phyloP scores from a whole-genome alignment of 306 rosid genomes.

The Quercus rubra region DNA sequence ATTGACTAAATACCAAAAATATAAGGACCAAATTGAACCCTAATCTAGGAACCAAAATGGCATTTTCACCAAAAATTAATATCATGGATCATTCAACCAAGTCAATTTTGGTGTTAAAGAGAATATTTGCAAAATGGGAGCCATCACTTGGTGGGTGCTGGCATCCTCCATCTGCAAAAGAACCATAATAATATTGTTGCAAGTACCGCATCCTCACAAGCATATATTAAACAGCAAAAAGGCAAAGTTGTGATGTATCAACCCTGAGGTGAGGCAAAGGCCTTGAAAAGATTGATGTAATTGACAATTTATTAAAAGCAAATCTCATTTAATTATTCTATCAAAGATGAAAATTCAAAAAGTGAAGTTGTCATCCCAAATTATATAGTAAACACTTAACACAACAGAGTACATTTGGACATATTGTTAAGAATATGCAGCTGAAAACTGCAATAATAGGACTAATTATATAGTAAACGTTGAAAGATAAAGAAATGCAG shows the following conservation, averaged over 20 bases:
- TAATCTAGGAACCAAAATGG: too few species aligned
- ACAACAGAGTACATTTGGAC: not conserved
- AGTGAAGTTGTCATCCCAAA: not conserved
- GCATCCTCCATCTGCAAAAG: not conserved
- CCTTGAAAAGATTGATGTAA: not conserved
- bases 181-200: not conserved
- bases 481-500: not conserved
- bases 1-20: too few species aligned
- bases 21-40: too few species aligned
- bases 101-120: not conserved
- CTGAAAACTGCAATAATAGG: not conserved
- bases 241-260: not conserved
- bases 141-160: not conserved
- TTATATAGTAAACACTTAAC: not conserved
- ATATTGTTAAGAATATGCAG: not conserved
- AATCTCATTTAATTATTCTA: not conserved
- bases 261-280: too few species aligned
- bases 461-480: not conserved
- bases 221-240: not conserved
- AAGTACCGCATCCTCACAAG: not conserved
- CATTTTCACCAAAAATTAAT: not conserved
- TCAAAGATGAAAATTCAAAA: not conserved
- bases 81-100: not conserved
- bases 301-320: not conserved
- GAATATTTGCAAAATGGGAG: not conserved